Evolutionary conservation across 257 asterid genomes (phyloP).

Genomic region (Gentiana dahurica): DNA sequence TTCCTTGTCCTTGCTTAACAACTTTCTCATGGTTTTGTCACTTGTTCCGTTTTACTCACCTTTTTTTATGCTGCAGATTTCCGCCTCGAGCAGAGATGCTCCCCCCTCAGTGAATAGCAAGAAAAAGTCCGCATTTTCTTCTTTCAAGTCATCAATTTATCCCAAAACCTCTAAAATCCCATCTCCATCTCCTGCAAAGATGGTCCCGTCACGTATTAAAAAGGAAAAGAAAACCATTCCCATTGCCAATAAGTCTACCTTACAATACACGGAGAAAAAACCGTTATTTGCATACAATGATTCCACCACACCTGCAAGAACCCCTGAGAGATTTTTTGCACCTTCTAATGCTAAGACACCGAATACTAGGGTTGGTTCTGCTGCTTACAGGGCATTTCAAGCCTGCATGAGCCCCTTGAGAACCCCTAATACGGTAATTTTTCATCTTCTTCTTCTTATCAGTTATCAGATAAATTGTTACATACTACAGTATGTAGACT

Average conservation of each 20-base stretch:
- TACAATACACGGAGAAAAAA: constrained; percentile 23
- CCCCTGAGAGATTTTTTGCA: constrained; percentile 24
- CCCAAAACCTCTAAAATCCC: constrained; percentile 33
- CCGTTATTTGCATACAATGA: constrained; percentile 36
- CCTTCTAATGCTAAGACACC: constrained; percentile 25
- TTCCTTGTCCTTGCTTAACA: neutral
- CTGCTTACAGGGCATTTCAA: constrained; percentile 16
- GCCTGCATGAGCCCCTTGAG: constrained; percentile 43
- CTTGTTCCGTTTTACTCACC: neutral
- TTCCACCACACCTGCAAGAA: constrained; percentile 33
- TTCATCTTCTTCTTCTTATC: neutral
- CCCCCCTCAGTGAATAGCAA: constrained; percentile 45
- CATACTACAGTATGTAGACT: too few relatives aligned
- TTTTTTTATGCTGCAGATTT: constrained; percentile 18
- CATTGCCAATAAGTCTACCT: constrained; percentile 22
- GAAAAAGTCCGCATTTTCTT: constrained; percentile 40
- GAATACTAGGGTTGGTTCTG: constrained; percentile 21
- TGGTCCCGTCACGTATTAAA: constrained; percentile 32
- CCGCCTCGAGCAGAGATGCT: constrained; percentile 26
- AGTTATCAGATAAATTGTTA: neutral
- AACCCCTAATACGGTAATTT: constrained; percentile 39
- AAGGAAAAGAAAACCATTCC: constrained; percentile 31
- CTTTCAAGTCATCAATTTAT: constrained; percentile 40
- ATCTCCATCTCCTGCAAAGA: constrained; percentile 29
- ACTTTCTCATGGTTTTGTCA: neutral